Evolutionary conservation across 2,329 filamentous ascomycete genomes (phyloP).

Genomic region (Calonectria naviculata): DNA sequence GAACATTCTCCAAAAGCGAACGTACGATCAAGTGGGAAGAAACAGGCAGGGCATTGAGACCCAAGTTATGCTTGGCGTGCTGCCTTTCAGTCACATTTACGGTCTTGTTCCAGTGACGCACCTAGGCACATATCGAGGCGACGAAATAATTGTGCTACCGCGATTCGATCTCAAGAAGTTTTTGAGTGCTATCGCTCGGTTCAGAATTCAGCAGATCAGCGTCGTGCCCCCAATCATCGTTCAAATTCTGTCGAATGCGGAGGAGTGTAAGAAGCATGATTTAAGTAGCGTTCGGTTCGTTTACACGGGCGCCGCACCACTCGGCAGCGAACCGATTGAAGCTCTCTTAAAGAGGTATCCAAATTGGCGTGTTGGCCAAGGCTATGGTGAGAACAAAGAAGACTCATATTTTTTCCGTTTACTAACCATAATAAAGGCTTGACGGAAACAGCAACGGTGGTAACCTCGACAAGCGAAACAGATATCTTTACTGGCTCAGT

Average conservation of each 20-base stretch:
- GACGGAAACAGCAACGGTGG: slow-evolving; percentile 77
- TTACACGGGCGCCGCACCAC: slow-evolving; percentile 79
- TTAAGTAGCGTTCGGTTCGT: slow-evolving; percentile 71
- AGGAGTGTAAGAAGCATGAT: slow-evolving; percentile 71
- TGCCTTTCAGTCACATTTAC: slow-evolving; percentile 88
- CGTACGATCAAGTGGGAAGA: slow-evolving; percentile 52
- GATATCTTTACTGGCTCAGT: slow-evolving; percentile 77
- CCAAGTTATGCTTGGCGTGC: slow-evolving; percentile 69
- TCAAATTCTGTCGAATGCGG: slow-evolving; percentile 71
- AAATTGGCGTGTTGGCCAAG: slow-evolving; percentile 70
- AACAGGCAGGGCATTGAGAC: slow-evolving; percentile 49
- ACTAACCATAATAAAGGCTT: slow-evolving; percentile 59
- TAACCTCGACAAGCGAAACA: slow-evolving; percentile 62
- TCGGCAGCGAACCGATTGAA: slow-evolving; percentile 74
- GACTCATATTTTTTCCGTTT: background rate
- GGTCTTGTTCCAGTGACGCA: slow-evolving; percentile 78
- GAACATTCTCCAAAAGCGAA: slow-evolving; percentile 73
- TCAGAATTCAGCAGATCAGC: slow-evolving; percentile 74
- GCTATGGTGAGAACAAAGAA: slow-evolving; percentile 8
- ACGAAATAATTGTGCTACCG: slow-evolving; percentile 77
- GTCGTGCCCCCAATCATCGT: slow-evolving; percentile 85
- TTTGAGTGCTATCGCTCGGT: slow-evolving; percentile 71
- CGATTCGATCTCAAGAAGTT: slow-evolving; percentile 78
- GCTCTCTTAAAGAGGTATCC: slow-evolving; percentile 71
- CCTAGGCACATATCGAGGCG: slow-evolving; percentile 74